A percentile compares a stretch with the other conserved stretches of the same genome.
phyloP scores from a whole-genome alignment of 768 basidiomycete genomes.

The Lactifluus piperatus region DNA sequence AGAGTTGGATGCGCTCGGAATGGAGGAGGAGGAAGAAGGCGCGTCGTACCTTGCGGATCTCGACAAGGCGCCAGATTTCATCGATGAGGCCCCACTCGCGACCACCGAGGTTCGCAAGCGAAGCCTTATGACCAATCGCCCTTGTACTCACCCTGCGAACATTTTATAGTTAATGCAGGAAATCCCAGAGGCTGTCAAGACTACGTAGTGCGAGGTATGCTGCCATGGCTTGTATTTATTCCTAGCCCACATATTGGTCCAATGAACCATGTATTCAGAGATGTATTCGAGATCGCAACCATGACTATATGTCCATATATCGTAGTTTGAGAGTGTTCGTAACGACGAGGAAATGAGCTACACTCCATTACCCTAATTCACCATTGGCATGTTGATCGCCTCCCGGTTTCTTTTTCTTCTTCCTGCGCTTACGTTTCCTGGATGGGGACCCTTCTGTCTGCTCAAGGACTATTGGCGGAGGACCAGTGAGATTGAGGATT shows the following conservation, averaged over 20 bases:
- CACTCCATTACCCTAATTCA: neutral
- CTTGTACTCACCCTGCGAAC: neutral
- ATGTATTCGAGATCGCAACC: conserved; percentile 9
- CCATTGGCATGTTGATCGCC: neutral
- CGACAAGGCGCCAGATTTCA: conserved; percentile 84
- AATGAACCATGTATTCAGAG: neutral
- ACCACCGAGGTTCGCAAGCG: conserved; percentile 41
- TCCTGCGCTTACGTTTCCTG: conserved; percentile 12
- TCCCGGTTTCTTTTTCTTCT: conserved; percentile 13
- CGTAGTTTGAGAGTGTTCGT: neutral
- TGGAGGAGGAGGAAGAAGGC: conserved; percentile 89
- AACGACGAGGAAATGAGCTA: neutral
- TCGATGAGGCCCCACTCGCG: conserved; percentile 81
- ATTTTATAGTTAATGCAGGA: neutral
- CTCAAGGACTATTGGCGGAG: neutral
- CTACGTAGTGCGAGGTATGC: conserved; percentile 20
- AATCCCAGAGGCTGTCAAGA: conserved; percentile 25
- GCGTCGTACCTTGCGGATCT: conserved; percentile 82
- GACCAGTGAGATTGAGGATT: conserved; percentile 14
- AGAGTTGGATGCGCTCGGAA: conserved; percentile 92
- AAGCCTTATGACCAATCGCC: conserved; percentile 1
- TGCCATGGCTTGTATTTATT: neutral
- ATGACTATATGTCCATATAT: neutral
- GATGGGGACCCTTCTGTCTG: neutral
- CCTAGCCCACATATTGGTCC: neutral